These are phyloP conservation scores for Elongisporangium undulatum DNA, from an alignment of 352 stramenopile genomes.

Conservation along the genomic window DNA sequence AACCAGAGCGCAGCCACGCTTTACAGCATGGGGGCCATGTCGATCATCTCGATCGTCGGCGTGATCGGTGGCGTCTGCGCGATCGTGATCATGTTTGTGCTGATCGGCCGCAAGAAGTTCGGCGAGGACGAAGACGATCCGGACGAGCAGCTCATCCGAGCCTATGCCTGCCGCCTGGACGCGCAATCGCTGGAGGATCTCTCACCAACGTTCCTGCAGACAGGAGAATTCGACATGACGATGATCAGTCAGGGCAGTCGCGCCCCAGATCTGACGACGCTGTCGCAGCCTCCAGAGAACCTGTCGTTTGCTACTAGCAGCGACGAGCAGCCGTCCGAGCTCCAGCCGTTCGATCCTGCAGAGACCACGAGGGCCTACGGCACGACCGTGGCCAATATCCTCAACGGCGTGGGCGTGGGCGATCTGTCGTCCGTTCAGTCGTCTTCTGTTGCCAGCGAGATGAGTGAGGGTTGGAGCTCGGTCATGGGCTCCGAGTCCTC, in stretches of 20 bases:
- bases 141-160: conserved; percentile 7
- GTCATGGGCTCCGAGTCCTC: conserved; percentile 62
- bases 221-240: conserved; percentile 25
- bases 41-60: conserved; percentile 69
- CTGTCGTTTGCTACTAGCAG: neutral
- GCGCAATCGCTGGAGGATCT: conserved; percentile 36
- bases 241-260: conserved; percentile 21
- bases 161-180: conserved; percentile 30
- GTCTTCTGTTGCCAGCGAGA: conserved; percentile 44
- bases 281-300: neutral
- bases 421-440: conserved; percentile 27
- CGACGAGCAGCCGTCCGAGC: neutral
- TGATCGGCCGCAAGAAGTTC: conserved; percentile 63
- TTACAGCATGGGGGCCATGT: conserved; percentile 54
- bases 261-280: conserved; percentile 3
- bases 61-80: conserved; percentile 59
- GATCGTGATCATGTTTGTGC: conserved; percentile 49
- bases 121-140: conserved; percentile 39
- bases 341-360: neutral
- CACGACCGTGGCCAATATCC: neutral
- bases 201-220: conserved; percentile 52
- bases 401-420: conserved; percentile 3
- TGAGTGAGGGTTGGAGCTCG: conserved; percentile 71
- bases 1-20: conserved; percentile 34
- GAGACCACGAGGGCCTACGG: neutral